A percentile compares a stretch with the other conserved stretches of the same genome.
Evolutionary conservation across 148 eudicot genomes (phyloP).

Genomic region (Fagopyrum tataricum): DNA sequence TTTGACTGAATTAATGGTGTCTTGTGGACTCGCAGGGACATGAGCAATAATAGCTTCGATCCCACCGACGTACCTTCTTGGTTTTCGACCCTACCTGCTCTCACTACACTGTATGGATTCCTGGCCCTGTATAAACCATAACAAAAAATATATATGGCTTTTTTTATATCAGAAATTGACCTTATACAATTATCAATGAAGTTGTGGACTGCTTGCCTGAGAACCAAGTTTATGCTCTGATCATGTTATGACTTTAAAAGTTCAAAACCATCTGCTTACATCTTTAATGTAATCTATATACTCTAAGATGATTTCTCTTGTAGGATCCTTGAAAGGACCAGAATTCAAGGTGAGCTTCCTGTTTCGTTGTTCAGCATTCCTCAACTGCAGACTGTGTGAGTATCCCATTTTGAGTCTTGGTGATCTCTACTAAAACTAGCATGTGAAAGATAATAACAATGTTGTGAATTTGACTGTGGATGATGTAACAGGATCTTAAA

Average conservation of each 20-base stretch:
- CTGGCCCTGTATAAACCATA: neutral
- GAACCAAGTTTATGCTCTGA: neutral
- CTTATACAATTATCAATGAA: neutral
- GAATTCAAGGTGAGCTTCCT: constrained; percentile 43
- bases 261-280: neutral
- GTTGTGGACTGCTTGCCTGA: neutral
- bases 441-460: neutral
- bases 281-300: neutral
- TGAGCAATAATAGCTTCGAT: constrained; percentile 65
- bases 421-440: neutral
- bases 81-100: constrained; percentile 42
- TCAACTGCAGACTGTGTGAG: constrained; percentile 64
- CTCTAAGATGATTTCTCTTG: neutral
- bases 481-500: constrained; percentile 29
- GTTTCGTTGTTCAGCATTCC: constrained; percentile 36
- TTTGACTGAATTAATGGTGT: neutral
- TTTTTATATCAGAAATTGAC: neutral
- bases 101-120: constrained; percentile 45
- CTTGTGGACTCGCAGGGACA: constrained; percentile 43
- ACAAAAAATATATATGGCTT: neutral
- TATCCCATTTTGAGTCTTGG: constrained; percentile 12
- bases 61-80: constrained; percentile 45
- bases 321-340: constrained; percentile 47
- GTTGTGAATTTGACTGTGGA: neutral
- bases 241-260: neutral